Evolutionary conservation across 1,284 basidiomycete species (phyloP), one percentile per base, ranked within the genome.

Genomic region (Malassezia yamatoensis): DNA sequence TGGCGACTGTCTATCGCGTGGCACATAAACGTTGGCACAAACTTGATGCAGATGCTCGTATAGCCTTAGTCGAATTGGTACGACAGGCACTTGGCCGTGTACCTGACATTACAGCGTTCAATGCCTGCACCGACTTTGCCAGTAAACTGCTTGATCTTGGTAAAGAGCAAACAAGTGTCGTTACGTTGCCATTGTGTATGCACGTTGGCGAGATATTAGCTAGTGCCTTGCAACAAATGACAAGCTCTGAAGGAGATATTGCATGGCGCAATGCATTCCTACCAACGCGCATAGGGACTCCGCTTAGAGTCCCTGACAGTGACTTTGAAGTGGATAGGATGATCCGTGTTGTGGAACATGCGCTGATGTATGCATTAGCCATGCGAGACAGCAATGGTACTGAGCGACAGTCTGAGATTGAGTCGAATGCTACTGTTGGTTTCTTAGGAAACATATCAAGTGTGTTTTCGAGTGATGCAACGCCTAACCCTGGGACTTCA

Each of bases 1-100:
- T 98, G 1, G 89, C 90, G 64, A 82, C 93, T 9, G 80, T 98
- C 1, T 90, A 35, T 12, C 13, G 29, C 3, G 47, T 40, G 20
- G 32, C 21, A 2, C 21, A 37, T 15, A 41, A n/a, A 3, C 46
- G 47, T 15, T 15, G n/a, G 15, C 37, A 10, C 3, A 12, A 12
- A 35, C 41, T 50, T 6, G 36, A 43, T 21, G 53, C 41, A 5
- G 51, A 49, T 12, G 20, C 44, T 5, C 12, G 50, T 12, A 51
- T 37, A 13, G 24, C 21, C 9, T 44, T 47, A 15, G 34, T 36
- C 6, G 50, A 52, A 4, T 44, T 58, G 7, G 16, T 52, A 9
- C 50, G 35, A 9, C 45, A 37, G 9, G 49, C 50, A 2, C 34
- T 58, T 12, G 2, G 11, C n/a, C 13, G n/a, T 1, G 24, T 50